Base-by-base conservation (phyloP, 352 stramenopile genomes). In the Aphanomyces euteiches region DNA sequence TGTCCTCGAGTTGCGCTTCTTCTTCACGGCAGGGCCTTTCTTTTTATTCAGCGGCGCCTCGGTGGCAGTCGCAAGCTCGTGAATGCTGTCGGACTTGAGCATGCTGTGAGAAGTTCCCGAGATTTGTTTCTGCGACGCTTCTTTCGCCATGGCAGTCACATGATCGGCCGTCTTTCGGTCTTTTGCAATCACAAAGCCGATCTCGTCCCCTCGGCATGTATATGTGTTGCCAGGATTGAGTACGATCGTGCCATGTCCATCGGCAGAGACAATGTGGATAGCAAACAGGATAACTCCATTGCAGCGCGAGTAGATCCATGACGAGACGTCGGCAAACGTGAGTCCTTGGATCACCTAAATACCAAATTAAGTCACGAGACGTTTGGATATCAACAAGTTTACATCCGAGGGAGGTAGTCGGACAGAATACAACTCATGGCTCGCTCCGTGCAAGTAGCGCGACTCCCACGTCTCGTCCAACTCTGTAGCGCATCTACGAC, bases 211-310 rank as follows among this genome's bases (percentile, higher is more conserved):
- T 0, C 79, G 68, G 54, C 87, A 95, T 0, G 73, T 81, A 70
- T 93, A 95, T 12, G 87, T 82, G 57, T 88, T 81, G 0, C 85
- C 83, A 0, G 87, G 87, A 40, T 95, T 95, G n/a, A 95, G 67
- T 28, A 93, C 53, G 56, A 93, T 87, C 15, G 56, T 69, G 40
- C 57, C 60, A n/a, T 74, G 69, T 38, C 48, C 56, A 7, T 57
- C 19, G 4, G n/a, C 60, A 67, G 80, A 84, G 0, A 72, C 67
- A 4, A 79, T 47, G 38, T 77, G 67, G 45, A 95, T 76, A 34
- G 85, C 87, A 59, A 95, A 92, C 10, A 93, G 74, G 40, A 95
- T 88, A 36, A 95, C 86, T 1, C 84, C 83, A 10, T 79, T 77
- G 71, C 87, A 95, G 36, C 89, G 79, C 3, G 79, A 82, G 67